phyloP scores from a whole-genome alignment of 495 filamentous ascomycete species.

The Lichina pygmaea region DNA sequence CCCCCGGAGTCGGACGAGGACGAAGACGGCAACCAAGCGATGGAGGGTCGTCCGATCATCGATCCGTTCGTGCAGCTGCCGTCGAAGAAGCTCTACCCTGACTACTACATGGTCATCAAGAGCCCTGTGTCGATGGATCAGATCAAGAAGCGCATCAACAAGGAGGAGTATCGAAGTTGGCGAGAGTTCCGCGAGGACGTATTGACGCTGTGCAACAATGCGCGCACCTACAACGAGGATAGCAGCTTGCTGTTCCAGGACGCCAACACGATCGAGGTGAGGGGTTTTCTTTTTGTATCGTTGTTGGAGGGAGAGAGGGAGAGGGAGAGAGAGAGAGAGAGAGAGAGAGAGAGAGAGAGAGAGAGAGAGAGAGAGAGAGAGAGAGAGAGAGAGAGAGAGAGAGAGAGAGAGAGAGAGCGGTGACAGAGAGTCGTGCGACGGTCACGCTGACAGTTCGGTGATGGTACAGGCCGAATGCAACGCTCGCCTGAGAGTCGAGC shows the following conservation, averaged over 20 bases:
- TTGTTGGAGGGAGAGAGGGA: not conserved
- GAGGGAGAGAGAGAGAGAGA: not conserved
- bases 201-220: constrained; percentile 63
- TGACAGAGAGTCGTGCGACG: no score
- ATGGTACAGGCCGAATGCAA: constrained; percentile 32
- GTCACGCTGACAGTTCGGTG: constrained; percentile 7
- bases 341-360: not conserved
- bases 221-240: constrained; percentile 87
- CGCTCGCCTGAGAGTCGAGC: constrained; percentile 37
- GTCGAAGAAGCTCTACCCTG: constrained; percentile 60
- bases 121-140: constrained; percentile 81
- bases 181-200: constrained; percentile 63
- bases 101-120: constrained; percentile 83
- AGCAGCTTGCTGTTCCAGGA: constrained; percentile 73
- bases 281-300: constrained; percentile 7
- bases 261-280: constrained; percentile 78
- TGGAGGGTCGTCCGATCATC: constrained; percentile 37
- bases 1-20: constrained; percentile 28
- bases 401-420: no score
- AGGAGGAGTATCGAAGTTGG: constrained; percentile 62
- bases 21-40: constrained; percentile 28
- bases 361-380: not conserved
- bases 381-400: not conserved
- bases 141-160: constrained; percentile 82
- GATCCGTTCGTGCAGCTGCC: constrained; percentile 85